phyloP scores from a whole-genome alignment of 1,284 basidiomycete genomes.

The Austroboletus sp. region DNA sequence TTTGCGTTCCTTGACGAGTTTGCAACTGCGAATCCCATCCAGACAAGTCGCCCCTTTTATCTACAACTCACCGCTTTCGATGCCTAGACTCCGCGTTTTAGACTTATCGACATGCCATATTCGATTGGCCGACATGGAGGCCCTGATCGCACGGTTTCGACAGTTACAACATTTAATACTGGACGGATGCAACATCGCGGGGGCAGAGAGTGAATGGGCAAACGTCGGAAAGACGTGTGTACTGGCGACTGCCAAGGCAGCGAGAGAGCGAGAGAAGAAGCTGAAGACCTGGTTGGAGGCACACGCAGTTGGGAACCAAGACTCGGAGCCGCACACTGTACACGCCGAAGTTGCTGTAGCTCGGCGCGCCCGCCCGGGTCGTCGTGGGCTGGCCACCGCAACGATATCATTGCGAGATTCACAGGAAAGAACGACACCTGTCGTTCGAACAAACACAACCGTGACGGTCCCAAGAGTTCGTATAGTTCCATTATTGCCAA shows the following conservation, averaged over 20 bases:
- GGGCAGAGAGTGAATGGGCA: constrained; percentile 46
- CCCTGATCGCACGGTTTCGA: constrained; percentile 41
- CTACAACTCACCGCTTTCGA: constrained; percentile 28
- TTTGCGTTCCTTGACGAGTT: constrained; percentile 36
- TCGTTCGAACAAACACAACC: constrained; percentile 5
- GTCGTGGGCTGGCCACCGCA: constrained; percentile 50
- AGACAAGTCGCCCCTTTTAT: constrained; percentile 48
- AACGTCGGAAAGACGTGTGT: constrained; percentile 52
- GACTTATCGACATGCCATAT: constrained; percentile 58
- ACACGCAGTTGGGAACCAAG: constrained; percentile 6
- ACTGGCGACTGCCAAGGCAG: constrained; percentile 45
- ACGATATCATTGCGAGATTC: constrained; percentile 48
- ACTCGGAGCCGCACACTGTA: background rate
- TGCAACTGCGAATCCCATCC: constrained; percentile 56
- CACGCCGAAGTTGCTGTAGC: constrained; percentile 3
- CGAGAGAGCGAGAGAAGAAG: constrained; percentile 52
- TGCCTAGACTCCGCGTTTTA: constrained; percentile 43
- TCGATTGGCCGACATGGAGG: constrained; percentile 43
- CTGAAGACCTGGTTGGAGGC: constrained; percentile 48
- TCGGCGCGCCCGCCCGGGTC: constrained; percentile 35
- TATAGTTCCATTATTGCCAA: constrained; percentile 39
- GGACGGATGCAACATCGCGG: constrained; percentile 46
- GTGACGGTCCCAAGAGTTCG: constrained; percentile 33
- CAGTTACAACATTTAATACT: constrained; percentile 47
- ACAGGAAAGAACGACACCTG: constrained; percentile 10